Evolutionary conservation across 2,329 filamentous ascomycete genomes (phyloP).

Genomic region (Pseudogymnoascus sp.): DNA sequence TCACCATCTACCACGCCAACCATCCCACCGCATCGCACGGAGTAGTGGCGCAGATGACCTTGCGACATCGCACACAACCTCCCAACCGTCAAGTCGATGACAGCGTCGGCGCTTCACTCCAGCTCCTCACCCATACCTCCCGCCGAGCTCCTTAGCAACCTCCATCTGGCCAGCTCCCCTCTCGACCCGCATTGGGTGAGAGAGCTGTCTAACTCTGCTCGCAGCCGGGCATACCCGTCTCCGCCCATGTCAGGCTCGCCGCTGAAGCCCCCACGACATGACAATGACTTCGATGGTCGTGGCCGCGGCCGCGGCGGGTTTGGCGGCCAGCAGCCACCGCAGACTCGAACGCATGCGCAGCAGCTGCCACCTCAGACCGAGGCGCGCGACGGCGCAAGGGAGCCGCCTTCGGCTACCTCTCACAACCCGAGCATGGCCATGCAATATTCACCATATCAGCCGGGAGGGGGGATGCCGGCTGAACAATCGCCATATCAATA

Average conservation of each 20-base stretch:
- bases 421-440: slow-evolving; percentile 10
- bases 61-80: neutral
- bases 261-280: slow-evolving; percentile 50
- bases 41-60: neutral
- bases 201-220: slow-evolving; percentile 49
- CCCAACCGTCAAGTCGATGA: slow-evolving; percentile 5
- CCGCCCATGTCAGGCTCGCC: slow-evolving; percentile 69
- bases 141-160: slow-evolving; percentile 52
- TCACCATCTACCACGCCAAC: neutral
- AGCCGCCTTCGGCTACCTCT: neutral
- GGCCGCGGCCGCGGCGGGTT: slow-evolving; percentile 39
- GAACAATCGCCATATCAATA: neutral
- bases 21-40: neutral
- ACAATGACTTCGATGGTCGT: slow-evolving; percentile 50
- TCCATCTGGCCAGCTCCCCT: slow-evolving; percentile 47
- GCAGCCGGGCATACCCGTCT: slow-evolving; percentile 58
- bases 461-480: neutral
- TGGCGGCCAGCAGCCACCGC: neutral
- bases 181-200: slow-evolving; percentile 50
- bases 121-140: slow-evolving; percentile 32
- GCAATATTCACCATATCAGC: slow-evolving; percentile 23
- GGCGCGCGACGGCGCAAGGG: neutral
- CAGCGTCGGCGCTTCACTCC: neutral
- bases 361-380: slow-evolving; percentile 15
- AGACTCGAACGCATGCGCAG: slow-evolving; percentile 16